Evolutionary conservation across 352 stramenopile species (phyloP), one percentile per base, ranked within the genome.

Genomic region (Globisporangium alternatum): DNA sequence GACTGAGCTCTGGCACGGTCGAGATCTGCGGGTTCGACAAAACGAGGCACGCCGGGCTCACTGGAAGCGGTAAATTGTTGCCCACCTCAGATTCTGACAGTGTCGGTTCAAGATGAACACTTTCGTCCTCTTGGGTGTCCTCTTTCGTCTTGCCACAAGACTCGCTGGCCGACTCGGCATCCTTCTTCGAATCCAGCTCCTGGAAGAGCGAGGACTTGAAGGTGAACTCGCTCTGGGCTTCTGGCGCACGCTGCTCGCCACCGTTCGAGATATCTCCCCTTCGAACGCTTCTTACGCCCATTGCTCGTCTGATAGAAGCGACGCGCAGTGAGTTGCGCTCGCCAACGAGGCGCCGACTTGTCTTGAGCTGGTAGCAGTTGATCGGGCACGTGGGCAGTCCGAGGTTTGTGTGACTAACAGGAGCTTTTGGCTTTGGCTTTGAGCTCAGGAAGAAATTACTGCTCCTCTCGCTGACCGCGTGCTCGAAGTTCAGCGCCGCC

Each of bases 1-100:
- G 53, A 5, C 37, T 31, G 8, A 68, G 54, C 48, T 70, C 64
- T 0, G 77, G 77, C n/a, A 80, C 33, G 6, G 74, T 86, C 60
- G 71, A 86, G 56, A 84, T 79, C 21, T 76, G 58, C 39, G 71
- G 22, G 31, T 71, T 76, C 22, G 70, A 75, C 37, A 83, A 61
- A 31, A 61, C 53, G 0, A 69, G 77, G 12, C 72, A 81, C 37
- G 9, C 39, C 1, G 55, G 33, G 45, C 57, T 68, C 44, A 47
- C 13, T 22, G 30, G 45, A 0, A 17, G 5, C 4, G n/a, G 39
- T 21, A 3, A 21, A 39, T 56, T 10, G 6, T 25, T 12, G 8
- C 8, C n/a, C 1, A 41, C 19, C 43, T 64, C 33, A 1, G 3
- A 31, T 5, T 49, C n/a, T 19, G 30, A 8, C 19, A n/a, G 15